Base-by-base conservation (phyloP, 768 basidiomycete species). In the Melanogaster broomeanus region DNA sequence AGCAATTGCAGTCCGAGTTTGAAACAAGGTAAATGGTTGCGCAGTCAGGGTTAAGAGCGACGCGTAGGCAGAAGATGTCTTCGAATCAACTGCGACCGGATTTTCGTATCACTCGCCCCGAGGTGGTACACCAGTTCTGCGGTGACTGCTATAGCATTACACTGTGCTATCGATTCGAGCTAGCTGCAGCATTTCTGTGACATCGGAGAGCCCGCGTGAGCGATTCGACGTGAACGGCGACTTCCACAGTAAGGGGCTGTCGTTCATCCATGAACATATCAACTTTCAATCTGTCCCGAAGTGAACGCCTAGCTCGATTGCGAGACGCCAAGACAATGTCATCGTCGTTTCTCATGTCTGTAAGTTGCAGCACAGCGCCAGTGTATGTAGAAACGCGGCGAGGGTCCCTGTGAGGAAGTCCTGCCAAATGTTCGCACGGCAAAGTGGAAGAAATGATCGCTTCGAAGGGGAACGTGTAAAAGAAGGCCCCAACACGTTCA, bases 181-280 rank as follows among this genome's bases (percentile, higher is more conserved):
- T 25, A 13, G 6, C 21, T 16, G 24, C 15, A 82, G 66, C 25
- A 87, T 66, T 58, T 88, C 85, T 25, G 55, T 59, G 24, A 78
- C 64, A 57, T 84, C 81, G n/a, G 84, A 73, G 59, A 37, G 69
- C 71, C 5, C 60, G 61, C 5, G 69, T 55, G 2, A 77, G 52
- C 0, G 75, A 70, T 51, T 83, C 79, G 28, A 86, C 65, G 59
- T 88, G 85, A 56, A 84, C 87, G 0, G 82, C 77, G n/a, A 87
- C 72, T 37, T n/a, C n/a, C n/a, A n/a, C n/a, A n/a, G n/a, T n/a
- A n/a, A n/a, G n/a, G n/a, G n/a, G n/a, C n/a, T n/a, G n/a, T n/a
- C n/a, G n/a, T n/a, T n/a, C n/a, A n/a, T n/a, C n/a, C n/a, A n/a
- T n/a, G n/a, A n/a, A n/a, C n/a, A n/a, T n/a, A n/a, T n/a, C n/a